phyloP scores from a whole-genome alignment of 768 basidiomycete species.

The Mycena indigotica region DNA sequence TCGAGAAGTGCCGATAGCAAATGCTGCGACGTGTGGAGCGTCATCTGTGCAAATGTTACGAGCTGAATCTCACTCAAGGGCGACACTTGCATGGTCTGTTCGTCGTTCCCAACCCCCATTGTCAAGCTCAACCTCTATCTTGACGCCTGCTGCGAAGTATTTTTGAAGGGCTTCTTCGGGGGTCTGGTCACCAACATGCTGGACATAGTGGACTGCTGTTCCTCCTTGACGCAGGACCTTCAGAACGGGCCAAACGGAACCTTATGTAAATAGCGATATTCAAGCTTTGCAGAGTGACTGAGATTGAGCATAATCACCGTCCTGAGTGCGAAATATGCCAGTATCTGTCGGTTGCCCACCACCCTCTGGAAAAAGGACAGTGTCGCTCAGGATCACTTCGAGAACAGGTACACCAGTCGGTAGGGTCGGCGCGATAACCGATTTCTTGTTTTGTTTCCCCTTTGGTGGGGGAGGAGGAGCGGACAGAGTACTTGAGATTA shows the following conservation, averaged over 20 bases:
- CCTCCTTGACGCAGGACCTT: conserved; percentile 72
- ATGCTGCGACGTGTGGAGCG: conserved; percentile 85
- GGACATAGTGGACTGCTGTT: conserved; percentile 74
- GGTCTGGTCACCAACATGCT: conserved; percentile 38
- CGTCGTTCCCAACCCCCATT: conserved; percentile 64
- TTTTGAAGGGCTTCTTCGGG: conserved; percentile 45
- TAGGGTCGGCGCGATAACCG: conserved; percentile 49
- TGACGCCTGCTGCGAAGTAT: conserved; percentile 54
- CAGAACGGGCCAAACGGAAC: conserved; percentile 53
- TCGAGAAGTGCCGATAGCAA: conserved; percentile 82
- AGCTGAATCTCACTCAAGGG: conserved; percentile 25
- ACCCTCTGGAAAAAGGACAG: not conserved
- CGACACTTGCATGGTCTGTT: conserved; percentile 66
- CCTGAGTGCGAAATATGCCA: conserved; percentile 51
- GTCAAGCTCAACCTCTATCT: conserved; percentile 56
- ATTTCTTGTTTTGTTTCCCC: conserved; percentile 59
- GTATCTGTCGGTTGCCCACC: conserved; percentile 82
- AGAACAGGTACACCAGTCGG: conserved; percentile 48
- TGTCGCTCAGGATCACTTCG: conserved; percentile 60
- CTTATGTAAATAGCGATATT: conserved; percentile 3
- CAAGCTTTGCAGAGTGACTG: no score
- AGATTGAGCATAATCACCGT: conserved; percentile 31
- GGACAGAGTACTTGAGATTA: conserved; percentile 53
- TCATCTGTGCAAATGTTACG: conserved; percentile 52
- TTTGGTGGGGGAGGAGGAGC: conserved; percentile 43